Conservation (phyloP, 2,329 filamentous ascomycete species). For the Curvularia lunata region DNA sequence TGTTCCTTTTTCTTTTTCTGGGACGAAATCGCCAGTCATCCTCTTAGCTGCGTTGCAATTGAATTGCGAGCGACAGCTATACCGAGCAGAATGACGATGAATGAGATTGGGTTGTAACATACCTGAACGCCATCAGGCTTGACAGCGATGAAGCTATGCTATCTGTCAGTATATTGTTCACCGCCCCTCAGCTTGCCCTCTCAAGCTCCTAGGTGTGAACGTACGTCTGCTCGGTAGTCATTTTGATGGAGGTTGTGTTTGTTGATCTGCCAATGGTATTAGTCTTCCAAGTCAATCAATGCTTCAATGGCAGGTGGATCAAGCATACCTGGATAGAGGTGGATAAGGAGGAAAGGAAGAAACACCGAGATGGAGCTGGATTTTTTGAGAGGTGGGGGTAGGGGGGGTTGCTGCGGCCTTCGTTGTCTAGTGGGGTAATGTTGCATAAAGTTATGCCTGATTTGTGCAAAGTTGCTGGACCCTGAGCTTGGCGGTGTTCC, state of each 20-base stretch:
- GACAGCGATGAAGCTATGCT: conserved; percentile 95
- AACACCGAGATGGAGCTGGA: conserved; percentile 26
- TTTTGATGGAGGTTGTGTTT: conserved; percentile 44
- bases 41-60: background rate
- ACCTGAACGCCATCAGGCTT: conserved; percentile 99
- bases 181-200: conserved; percentile 14
- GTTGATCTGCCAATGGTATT: conserved; percentile 46
- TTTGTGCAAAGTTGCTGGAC: conserved; percentile 14
- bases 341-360: conserved; percentile 12
- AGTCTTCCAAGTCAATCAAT: conserved; percentile 57
- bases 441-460: conserved; percentile 18
- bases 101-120: conserved; percentile 42
- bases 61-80: background rate
- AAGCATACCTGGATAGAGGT: conserved; percentile 26
- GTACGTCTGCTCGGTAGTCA: conserved; percentile 86
- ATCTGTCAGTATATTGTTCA: conserved; percentile 37
- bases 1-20: conserved; percentile 10
- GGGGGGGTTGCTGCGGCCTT: conserved; percentile 19
- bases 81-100: background rate
- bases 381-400: conserved; percentile 42
- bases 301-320: conserved; percentile 51
- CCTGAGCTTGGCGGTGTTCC: conserved; percentile 19
- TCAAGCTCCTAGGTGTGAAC: conserved; percentile 44
- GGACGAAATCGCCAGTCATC: background rate
- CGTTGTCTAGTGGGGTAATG: conserved; percentile 19